Evolutionary conservation across 139 green algal genomes (phyloP).

Genomic region (Chlorella sp.): DNA sequence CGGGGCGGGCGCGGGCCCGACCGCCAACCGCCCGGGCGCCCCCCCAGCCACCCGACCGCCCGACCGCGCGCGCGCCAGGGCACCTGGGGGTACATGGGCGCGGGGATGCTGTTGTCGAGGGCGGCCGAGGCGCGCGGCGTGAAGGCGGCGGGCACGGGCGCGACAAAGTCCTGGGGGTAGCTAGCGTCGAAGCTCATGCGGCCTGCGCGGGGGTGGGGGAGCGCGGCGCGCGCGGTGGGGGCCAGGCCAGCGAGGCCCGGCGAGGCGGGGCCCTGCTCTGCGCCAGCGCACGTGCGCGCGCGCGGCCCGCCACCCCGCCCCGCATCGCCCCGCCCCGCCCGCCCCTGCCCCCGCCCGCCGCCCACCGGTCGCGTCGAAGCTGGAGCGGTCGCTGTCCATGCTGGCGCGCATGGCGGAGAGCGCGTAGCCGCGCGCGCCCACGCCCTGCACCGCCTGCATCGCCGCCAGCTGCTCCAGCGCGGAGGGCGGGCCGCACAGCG

Average conservation of each 20-base stretch:
- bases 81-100: not conserved
- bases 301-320: not conserved
- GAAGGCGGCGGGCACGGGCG: no score
- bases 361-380: constrained; percentile 35
- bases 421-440: constrained; percentile 2
- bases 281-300: not conserved
- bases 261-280: not conserved
- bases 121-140: not conserved
- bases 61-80: not conserved
- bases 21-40: no score
- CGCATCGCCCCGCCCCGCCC: not conserved
- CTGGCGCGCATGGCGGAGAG: not conserved
- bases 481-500: no score
- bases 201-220: not conserved
- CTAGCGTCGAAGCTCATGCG: no score
- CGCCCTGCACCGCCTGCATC: constrained; percentile 12
- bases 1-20: no score
- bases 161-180: no score
- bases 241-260: not conserved
- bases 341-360: not conserved
- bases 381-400: constrained; percentile 27
- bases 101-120: not conserved
- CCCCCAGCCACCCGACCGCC: no score
- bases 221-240: not conserved
- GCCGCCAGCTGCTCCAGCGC: constrained; percentile 26